These are phyloP conservation scores for Punctularia strigosozonata DNA, from an alignment of 768 basidiomycete genomes.

Conservation along the genomic window DNA sequence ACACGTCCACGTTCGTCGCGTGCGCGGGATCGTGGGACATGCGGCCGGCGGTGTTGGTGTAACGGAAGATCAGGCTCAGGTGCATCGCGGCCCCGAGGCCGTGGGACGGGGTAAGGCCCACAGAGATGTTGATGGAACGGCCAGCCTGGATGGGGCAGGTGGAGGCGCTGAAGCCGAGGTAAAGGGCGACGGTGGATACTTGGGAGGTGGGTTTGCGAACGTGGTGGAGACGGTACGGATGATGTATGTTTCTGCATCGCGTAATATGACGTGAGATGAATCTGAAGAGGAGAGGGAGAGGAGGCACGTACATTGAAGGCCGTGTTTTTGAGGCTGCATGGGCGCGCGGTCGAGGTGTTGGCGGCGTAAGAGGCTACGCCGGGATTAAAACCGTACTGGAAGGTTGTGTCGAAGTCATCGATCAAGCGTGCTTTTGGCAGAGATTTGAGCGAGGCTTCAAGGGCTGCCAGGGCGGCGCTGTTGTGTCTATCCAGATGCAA, in stretches of 20 bases:
- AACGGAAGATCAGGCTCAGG: slow-evolving; percentile 82
- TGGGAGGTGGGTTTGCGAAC: slow-evolving; percentile 37
- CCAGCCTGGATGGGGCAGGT: slow-evolving; percentile 67
- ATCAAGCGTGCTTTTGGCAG: slow-evolving; percentile 64
- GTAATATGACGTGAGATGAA: background rate
- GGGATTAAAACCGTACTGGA: slow-evolving; percentile 64
- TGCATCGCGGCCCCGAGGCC: slow-evolving; percentile 77
- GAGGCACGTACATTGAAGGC: slow-evolving; percentile 86
- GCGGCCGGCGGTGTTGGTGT: slow-evolving; percentile 38
- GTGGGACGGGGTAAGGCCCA: slow-evolving; percentile 87
- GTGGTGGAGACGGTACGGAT: slow-evolving; percentile 45
- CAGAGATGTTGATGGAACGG: slow-evolving; percentile 71
- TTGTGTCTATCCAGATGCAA: slow-evolving; percentile 36
- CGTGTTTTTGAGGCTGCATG: slow-evolving; percentile 72
- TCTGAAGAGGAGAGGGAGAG: slow-evolving; percentile 15
- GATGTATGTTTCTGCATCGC: slow-evolving; percentile 55
- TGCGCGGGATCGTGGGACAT: slow-evolving; percentile 41
- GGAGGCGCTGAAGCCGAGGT: slow-evolving; percentile 87
- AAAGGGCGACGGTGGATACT: slow-evolving; percentile 70
- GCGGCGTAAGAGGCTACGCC: slow-evolving; percentile 78
- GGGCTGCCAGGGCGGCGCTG: slow-evolving; percentile 46
- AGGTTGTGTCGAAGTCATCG: slow-evolving; percentile 83
- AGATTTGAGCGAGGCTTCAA: slow-evolving; percentile 43
- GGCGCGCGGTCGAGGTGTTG: slow-evolving; percentile 42
- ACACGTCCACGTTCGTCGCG: slow-evolving; percentile 36